A percentile compares a stretch with the other conserved stretches of the same genome.
phyloP scores from a whole-genome alignment of 1,284 basidiomycete genomes.

The Trichosporon coremiiforme region DNA sequence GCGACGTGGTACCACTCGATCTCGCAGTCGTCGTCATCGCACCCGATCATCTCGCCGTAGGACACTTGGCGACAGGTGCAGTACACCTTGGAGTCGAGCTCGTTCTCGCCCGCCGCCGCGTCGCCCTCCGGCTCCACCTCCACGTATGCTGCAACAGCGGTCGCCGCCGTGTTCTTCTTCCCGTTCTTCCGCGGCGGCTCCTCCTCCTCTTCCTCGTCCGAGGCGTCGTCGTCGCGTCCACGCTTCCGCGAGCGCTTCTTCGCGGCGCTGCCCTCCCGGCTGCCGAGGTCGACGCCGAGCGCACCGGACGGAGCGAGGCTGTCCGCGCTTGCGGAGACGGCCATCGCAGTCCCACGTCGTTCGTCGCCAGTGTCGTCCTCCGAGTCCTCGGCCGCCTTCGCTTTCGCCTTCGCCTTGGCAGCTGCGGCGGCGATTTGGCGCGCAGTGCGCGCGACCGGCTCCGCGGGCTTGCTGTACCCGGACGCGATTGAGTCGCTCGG shows the following conservation, averaged over 20 bases:
- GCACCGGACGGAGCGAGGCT: slow-evolving; percentile 32
- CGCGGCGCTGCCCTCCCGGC: slow-evolving; percentile 26
- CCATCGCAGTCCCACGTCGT: slow-evolving; percentile 36
- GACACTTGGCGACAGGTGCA: slow-evolving; percentile 85
- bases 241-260: slow-evolving; percentile 40
- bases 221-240: slow-evolving; percentile 40
- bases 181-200: slow-evolving; percentile 32
- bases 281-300: slow-evolving; percentile 32
- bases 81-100: slow-evolving; percentile 71
- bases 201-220: slow-evolving; percentile 43
- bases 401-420: slow-evolving; percentile 41
- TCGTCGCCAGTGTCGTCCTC: slow-evolving; percentile 45
- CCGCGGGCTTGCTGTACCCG: slow-evolving; percentile 41
- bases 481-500: slow-evolving; percentile 52
- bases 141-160: slow-evolving; percentile 17
- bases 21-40: slow-evolving; percentile 84
- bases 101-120: slow-evolving; percentile 44
- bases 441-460: slow-evolving; percentile 44
- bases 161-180: slow-evolving; percentile 11
- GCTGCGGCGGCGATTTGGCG: slow-evolving; percentile 53
- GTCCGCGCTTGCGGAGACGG: slow-evolving; percentile 36
- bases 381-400: slow-evolving; percentile 39
- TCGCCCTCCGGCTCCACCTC: slow-evolving; percentile 58
- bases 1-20: slow-evolving; percentile 91
- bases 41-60: slow-evolving; percentile 89